Evolutionary conservation across 2,329 filamentous ascomycete species (phyloP).

Genomic region (Pestalotiopsis sp.): DNA sequence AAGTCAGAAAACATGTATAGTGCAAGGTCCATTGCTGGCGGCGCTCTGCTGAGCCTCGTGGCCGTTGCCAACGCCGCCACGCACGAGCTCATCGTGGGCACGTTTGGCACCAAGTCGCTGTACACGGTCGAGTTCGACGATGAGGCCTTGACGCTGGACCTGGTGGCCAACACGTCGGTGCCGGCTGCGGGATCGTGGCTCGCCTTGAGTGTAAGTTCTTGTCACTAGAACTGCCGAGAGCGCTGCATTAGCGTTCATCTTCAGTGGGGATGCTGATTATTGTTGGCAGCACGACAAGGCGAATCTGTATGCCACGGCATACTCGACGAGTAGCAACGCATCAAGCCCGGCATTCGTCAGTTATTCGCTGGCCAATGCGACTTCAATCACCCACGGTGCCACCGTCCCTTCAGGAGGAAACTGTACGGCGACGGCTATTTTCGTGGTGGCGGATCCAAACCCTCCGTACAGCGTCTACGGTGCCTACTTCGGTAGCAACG

Average conservation of each 20-base stretch:
- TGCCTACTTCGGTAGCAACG: constrained; percentile 8
- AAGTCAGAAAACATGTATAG: background rate
- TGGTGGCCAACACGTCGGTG: constrained; percentile 13
- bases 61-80: background rate
- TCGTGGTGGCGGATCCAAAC: constrained; percentile 6
- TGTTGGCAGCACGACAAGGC: constrained; percentile 10
- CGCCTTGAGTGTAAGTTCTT: constrained; percentile 10
- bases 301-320: constrained; percentile 13
- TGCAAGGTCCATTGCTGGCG: background rate
- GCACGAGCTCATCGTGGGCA: constrained; percentile 14
- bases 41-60: constrained; percentile 3
- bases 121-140: constrained; percentile 16
- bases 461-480: constrained; percentile 13
- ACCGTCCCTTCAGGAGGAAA: constrained; percentile 11
- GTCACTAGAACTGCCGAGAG: background rate
- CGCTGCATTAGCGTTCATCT: background rate
- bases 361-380: constrained; percentile 9
- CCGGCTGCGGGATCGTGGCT: constrained; percentile 13
- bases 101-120: constrained; percentile 12
- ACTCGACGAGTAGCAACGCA: background rate
- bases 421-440: constrained; percentile 15
- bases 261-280: background rate
- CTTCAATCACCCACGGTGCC: constrained; percentile 8
- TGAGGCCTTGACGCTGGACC: constrained; percentile 7
- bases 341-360: constrained; percentile 13